These are phyloP conservation scores for Saturnispora ahearnii DNA, from an alignment of 805 yeast species.

Conservation along the genomic window DNA sequence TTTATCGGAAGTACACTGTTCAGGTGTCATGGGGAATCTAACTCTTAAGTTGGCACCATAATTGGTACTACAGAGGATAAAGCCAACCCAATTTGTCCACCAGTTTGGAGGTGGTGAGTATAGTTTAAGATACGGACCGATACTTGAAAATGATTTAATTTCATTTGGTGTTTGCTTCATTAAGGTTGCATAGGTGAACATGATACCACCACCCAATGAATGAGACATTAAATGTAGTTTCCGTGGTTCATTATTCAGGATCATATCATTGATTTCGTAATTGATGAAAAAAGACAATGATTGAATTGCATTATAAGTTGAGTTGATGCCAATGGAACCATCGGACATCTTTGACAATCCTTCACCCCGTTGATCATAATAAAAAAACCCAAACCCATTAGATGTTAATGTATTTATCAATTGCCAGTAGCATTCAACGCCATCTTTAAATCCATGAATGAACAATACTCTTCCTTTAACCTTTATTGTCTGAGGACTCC, in stretches of 20 bases:
- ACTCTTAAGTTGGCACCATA: constrained; percentile 31
- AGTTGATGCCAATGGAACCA: constrained; percentile 44
- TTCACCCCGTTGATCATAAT: constrained; percentile 70
- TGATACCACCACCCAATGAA: constrained; percentile 81
- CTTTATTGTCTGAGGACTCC: constrained; percentile 1
- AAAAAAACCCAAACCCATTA: constrained; percentile 55
- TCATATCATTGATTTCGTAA: constrained; percentile 31
- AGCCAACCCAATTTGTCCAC: constrained; percentile 32
- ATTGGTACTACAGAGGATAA: constrained; percentile 37
- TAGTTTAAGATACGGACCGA: constrained; percentile 52
- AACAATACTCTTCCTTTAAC: constrained; percentile 47
- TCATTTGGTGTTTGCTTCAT: constrained; percentile 27
- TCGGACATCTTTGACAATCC: constrained; percentile 51
- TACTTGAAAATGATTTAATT: constrained; percentile 38
- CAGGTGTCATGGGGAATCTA: constrained; percentile 48
- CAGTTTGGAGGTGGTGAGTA: constrained; percentile 25
- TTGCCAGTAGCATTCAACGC: constrained; percentile 39
- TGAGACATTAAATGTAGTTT: constrained; percentile 53
- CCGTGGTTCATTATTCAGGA: constrained; percentile 19
- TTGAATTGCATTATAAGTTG: constrained; percentile 45
- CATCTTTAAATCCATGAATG: constrained; percentile 70
- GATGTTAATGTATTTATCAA: constrained; percentile 43
- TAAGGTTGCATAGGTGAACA: constrained; percentile 49
- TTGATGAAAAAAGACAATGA: constrained; percentile 54
- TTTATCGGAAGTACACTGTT: constrained; percentile 44